phyloP scores from a whole-genome alignment of 2,329 filamentous ascomycete genomes.

The Alternaria angustiovoidea region DNA sequence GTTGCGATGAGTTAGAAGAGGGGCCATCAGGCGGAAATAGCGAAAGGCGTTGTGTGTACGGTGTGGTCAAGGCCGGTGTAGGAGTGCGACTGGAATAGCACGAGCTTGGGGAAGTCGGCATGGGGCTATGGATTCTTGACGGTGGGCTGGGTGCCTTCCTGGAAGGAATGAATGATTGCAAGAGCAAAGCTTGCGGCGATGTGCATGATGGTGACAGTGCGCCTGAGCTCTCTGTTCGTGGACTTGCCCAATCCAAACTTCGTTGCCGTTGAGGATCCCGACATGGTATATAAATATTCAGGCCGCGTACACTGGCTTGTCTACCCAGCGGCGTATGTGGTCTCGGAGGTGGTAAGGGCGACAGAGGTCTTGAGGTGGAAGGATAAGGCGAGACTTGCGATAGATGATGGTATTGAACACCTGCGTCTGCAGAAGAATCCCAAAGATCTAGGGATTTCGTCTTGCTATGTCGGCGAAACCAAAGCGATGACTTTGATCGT shows the following conservation, averaged over 20 bases:
- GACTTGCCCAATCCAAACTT: constrained; percentile 21
- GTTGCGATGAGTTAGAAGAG: neutral
- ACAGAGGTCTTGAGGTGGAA: constrained; percentile 27
- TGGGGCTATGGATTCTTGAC: constrained; percentile 20
- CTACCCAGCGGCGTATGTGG: constrained; percentile 22
- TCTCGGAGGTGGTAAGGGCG: constrained; percentile 27
- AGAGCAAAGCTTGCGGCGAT: constrained; percentile 35
- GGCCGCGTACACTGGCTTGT: constrained; percentile 29
- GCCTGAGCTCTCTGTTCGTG: constrained; percentile 40
- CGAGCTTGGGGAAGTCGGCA: constrained; percentile 8
- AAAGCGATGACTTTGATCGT: constrained; percentile 16
- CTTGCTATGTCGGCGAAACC: constrained; percentile 25
- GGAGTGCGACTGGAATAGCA: constrained; percentile 14
- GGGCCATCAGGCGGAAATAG: constrained; percentile 15
- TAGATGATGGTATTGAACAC: constrained; percentile 23
- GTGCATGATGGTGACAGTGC: constrained; percentile 36
- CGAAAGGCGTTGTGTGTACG: constrained; percentile 13
- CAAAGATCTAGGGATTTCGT: constrained; percentile 16
- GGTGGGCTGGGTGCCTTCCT: constrained; percentile 26
- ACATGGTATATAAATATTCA: constrained; percentile 35
- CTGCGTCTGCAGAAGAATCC: constrained; percentile 19
- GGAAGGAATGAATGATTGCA: constrained; percentile 18
- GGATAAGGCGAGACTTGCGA: constrained; percentile 34
- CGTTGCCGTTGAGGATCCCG: constrained; percentile 11
- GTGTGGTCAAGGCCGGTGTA: constrained; percentile 13